Conservation (phyloP, 2,329 filamentous ascomycete genomes). For the Pseudopyrenochaeta lycopersici region DNA sequence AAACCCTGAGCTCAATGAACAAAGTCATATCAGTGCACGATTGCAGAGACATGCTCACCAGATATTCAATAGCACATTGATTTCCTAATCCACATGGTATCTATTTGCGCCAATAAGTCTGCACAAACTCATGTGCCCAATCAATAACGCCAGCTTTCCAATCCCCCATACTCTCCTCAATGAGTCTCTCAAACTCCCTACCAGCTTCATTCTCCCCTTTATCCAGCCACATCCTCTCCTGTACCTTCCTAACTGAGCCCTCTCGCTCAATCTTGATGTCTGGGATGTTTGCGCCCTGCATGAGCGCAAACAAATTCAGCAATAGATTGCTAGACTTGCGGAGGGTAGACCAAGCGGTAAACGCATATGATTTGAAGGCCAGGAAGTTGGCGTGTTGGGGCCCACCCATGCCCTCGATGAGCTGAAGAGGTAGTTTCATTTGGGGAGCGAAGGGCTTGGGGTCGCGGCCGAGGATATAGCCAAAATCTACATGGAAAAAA, state of each 20-base stretch:
- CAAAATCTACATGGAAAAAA: constrained; percentile 99
- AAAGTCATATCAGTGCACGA: no score
- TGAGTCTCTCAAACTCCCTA: constrained; percentile 84
- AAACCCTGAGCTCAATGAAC: no score
- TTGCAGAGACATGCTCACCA: no score
- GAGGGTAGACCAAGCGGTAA: constrained; percentile 90
- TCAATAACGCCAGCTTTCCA: constrained; percentile 96
- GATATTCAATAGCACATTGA: no score
- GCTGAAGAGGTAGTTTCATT: constrained; percentile 97
- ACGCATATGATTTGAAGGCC: constrained; percentile 94
- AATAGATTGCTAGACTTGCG: constrained; percentile 91
- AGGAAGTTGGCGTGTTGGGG: constrained; percentile 80
- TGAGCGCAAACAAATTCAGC: constrained; percentile 92
- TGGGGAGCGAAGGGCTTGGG: constrained; percentile 96
- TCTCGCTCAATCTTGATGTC: constrained; percentile 93
- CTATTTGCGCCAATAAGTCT: constrained; percentile 76
- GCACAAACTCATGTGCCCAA: constrained; percentile 90
- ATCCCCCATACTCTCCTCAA: constrained; percentile 83
- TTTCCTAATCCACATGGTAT: no score
- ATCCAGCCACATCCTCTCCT: constrained; percentile 92
- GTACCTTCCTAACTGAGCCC: constrained; percentile 92
- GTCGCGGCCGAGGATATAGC: constrained; percentile 95
- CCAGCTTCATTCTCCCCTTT: constrained; percentile 93
- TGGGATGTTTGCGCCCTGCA: constrained; percentile 97
- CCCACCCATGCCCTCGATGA: constrained; percentile 99